Evolutionary conservation across 495 filamentous ascomycete species (phyloP).

Genomic region (Penicillium fimorum): DNA sequence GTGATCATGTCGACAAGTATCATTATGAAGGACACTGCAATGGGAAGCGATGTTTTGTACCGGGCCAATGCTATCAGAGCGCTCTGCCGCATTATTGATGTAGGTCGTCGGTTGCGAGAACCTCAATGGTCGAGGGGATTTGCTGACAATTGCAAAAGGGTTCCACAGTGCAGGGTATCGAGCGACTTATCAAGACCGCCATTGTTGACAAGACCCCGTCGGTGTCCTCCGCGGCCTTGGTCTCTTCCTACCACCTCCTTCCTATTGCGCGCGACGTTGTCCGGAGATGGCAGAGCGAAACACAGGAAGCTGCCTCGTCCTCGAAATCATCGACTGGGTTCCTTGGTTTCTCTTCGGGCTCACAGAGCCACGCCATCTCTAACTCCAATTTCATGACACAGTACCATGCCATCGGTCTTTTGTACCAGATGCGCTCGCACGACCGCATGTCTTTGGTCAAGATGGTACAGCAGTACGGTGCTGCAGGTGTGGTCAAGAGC

Average conservation of each 20-base stretch:
- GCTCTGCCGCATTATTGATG: conserved; percentile 96
- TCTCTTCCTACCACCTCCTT: conserved; percentile 97
- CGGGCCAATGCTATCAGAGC: conserved; percentile 96
- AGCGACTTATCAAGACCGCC: conserved; percentile 97
- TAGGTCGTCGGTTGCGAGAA: conserved; percentile 34
- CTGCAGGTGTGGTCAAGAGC: conserved; percentile 88
- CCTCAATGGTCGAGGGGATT: background rate
- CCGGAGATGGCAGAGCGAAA: conserved; percentile 97
- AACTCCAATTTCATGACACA: conserved; percentile 91
- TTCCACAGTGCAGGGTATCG: conserved; percentile 96
- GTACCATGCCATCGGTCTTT: conserved; percentile 95
- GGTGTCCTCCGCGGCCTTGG: conserved; percentile 92
- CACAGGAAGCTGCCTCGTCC: conserved; percentile 91
- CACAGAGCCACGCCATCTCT: conserved; percentile 59
- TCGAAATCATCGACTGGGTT: conserved; percentile 86
- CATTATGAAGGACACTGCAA: conserved; percentile 99
- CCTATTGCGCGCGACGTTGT: conserved; percentile 95
- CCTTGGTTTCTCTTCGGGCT: conserved; percentile 79
- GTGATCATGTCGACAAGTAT: conserved; percentile 99
- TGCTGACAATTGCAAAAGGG: conserved; percentile 51
- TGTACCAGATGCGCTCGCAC: conserved; percentile 97
- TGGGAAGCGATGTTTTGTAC: conserved; percentile 92
- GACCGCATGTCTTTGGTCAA: conserved; percentile 99
- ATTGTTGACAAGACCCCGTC: conserved; percentile 99
- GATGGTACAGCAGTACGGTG: conserved; percentile 98